phyloP scores from a whole-genome alignment of 1,284 basidiomycete genomes.

The Puccinia horiana region DNA sequence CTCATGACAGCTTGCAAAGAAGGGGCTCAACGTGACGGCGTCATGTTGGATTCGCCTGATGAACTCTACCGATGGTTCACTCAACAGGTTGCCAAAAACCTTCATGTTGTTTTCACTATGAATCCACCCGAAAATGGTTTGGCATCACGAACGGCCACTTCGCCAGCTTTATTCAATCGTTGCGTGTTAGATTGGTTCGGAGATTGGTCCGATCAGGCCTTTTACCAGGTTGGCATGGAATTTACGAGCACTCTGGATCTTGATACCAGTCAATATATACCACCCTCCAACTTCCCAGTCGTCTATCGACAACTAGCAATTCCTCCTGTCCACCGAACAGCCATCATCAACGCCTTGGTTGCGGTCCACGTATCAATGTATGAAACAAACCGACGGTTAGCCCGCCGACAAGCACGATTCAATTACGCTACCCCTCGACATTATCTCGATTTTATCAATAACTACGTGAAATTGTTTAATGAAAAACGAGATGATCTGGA shows the following conservation, averaged over 20 bases:
- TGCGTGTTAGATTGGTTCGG: slow-evolving; percentile 98
- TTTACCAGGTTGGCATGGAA: slow-evolving; percentile 93
- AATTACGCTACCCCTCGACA: slow-evolving; percentile 98
- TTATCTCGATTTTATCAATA: slow-evolving; percentile 97
- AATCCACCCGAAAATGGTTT: slow-evolving; percentile 95
- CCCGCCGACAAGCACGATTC: slow-evolving; percentile 85
- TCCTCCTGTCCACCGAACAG: slow-evolving; percentile 79
- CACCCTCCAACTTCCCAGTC: slow-evolving; percentile 79
- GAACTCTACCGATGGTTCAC: slow-evolving; percentile 97
- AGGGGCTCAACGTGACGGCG: slow-evolving; percentile 91
- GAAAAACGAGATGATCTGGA: slow-evolving; percentile 98
- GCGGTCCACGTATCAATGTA: slow-evolving; percentile 88
- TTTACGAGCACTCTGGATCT: slow-evolving; percentile 89
- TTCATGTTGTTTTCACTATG: slow-evolving; percentile 99
- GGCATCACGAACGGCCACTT: slow-evolving; percentile 91
- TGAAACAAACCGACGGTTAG: slow-evolving; percentile 82
- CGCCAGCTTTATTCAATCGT: slow-evolving; percentile 95
- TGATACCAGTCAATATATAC: slow-evolving; percentile 75
- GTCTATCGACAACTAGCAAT: slow-evolving; percentile 78
- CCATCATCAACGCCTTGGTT: slow-evolving; percentile 90
- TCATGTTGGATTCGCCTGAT: slow-evolving; percentile 97
- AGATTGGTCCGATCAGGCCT: slow-evolving; percentile 95
- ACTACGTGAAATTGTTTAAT: slow-evolving; percentile 92
- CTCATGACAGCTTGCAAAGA: slow-evolving; percentile 99
- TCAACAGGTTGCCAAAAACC: slow-evolving; percentile 89